A percentile compares a stretch with the other conserved stretches of the same genome.
Evolutionary conservation across 169 alveolate genomes (phyloP).

Genomic region (Eimeria necatrix): DNA sequence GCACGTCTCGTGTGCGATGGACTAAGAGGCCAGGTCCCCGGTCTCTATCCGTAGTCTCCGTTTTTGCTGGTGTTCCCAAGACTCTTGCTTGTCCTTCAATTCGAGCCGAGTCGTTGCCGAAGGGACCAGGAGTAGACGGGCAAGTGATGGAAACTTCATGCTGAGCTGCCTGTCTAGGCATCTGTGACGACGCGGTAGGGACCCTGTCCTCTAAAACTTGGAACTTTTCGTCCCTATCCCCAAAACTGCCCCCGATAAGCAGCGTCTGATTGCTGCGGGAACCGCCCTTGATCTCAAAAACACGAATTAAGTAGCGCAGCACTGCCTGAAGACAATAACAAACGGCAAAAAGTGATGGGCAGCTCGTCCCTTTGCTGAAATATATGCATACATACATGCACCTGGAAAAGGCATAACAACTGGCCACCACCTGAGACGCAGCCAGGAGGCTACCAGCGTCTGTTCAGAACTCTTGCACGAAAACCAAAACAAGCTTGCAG

Average conservation of each 20-base stretch:
- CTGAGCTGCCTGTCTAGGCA: neutral
- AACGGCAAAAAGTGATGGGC: neutral
- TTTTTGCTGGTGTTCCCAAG: neutral
- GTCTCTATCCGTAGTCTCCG: constrained; percentile 9
- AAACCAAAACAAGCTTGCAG: too few species aligned
- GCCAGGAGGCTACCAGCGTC: too few species aligned
- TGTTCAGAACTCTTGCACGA: too few species aligned
- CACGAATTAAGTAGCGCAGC: constrained; percentile 65
- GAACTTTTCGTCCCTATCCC: constrained; percentile 8
- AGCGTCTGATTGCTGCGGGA: constrained; percentile 60
- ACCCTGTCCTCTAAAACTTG: neutral
- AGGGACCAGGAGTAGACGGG: neutral
- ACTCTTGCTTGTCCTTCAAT: neutral
- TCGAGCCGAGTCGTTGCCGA: neutral
- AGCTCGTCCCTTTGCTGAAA: neutral
- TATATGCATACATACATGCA: too few species aligned
- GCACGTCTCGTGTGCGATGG: constrained; percentile 76
- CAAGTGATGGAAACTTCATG: neutral
- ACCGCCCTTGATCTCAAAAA: constrained; percentile 77
- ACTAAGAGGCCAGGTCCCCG: constrained; percentile 62
- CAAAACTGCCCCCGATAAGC: neutral
- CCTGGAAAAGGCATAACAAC: too few species aligned
- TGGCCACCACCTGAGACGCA: too few species aligned
- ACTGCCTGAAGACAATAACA: constrained; percentile 48
- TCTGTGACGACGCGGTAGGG: neutral